A percentile compares a stretch with the other conserved stretches of the same genome.
These are phyloP conservation scores for Thelonectria blattea DNA, from an alignment of 2,329 filamentous ascomycete species.

Conservation along the genomic window DNA sequence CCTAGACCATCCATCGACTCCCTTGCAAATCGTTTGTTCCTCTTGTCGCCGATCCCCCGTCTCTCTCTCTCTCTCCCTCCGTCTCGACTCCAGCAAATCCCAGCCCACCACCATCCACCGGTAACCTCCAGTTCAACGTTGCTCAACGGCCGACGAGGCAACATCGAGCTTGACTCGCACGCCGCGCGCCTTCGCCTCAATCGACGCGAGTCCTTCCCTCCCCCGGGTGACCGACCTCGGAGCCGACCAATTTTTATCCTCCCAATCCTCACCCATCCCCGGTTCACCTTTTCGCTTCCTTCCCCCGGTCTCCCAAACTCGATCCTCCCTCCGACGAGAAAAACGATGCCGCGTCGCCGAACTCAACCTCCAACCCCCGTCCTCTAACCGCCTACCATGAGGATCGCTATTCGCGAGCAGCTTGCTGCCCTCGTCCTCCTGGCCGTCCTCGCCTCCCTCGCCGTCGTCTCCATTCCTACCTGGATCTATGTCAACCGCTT, in stretches of 20 bases:
- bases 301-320: not conserved
- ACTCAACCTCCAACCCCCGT: slow-evolving; percentile 26
- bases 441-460: slow-evolving; percentile 75
- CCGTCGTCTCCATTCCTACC: slow-evolving; percentile 80
- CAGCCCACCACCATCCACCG: slow-evolving; percentile 4
- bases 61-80: slow-evolving; percentile 4
- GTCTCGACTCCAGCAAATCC: slow-evolving; percentile 4
- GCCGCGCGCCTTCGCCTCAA: not conserved
- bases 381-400: slow-evolving; percentile 60
- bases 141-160: not conserved
- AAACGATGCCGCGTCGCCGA: slow-evolving; percentile 39
- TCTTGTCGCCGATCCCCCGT: slow-evolving; percentile 20
- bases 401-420: slow-evolving; percentile 87
- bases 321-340: slow-evolving; percentile 23
- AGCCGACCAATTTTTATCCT: not conserved
- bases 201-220: not conserved
- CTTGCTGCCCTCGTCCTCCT: slow-evolving; percentile 79
- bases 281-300: not conserved
- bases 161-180: not conserved
- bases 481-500: slow-evolving; percentile 65
- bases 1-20: slow-evolving; percentile 11
- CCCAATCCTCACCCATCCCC: not conserved
- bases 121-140: not conserved
- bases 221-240: not conserved
- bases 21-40: too few species aligned